Evolutionary conservation across 148 eudicot species (phyloP), one percentile per base, ranked within the genome.

Genomic region (Agrostemma githago): DNA sequence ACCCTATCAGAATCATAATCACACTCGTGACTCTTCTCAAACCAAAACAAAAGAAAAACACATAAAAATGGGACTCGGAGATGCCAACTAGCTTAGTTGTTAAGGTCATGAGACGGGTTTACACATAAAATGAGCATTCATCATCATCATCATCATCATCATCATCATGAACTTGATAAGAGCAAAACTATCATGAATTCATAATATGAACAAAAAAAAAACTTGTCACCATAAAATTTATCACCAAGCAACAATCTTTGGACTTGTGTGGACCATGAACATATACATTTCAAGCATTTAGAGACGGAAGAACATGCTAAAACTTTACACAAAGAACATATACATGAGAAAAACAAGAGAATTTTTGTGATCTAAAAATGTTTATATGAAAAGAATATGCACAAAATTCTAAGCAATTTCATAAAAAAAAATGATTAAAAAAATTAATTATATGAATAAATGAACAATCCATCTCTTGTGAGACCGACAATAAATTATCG

Each of bases 311-410:
- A 67, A 68, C 72, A 69, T 69, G 51, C 4, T 65, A 14, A 14
- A 65, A 38, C 19, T 65, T 65, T 65, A 12, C 43, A 65, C 34
- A 69, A 69, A 57, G 43, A 15, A 44, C 17, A 39, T 42, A 53
- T 21, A 70, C 72, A 70, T 20, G 58, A 34, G 41, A 11, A 34
- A 48, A 15, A 6, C 4, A 40, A 65, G 41, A 51, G 39, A n/a
- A 67, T 41, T 72, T 34, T 20, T 66, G 20, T 68, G 74, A 70
- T 71, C 66, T 65, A 71, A 65, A 75, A 65, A 71, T 61, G 39
- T 42, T 37, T 19, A 26, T n/a, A n/a, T 8, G 56, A 67, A 17
- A 53, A 67, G 9, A 53, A 74, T 51, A 79, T 62, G 53, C 44
- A 20, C 17, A 42, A 41, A 67, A 66, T 72, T 60, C 44, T 44